These are phyloP conservation scores for Sorghum bicolor DNA, from an alignment of 176 grass and related monocot species.

Conservation along the genomic window DNA sequence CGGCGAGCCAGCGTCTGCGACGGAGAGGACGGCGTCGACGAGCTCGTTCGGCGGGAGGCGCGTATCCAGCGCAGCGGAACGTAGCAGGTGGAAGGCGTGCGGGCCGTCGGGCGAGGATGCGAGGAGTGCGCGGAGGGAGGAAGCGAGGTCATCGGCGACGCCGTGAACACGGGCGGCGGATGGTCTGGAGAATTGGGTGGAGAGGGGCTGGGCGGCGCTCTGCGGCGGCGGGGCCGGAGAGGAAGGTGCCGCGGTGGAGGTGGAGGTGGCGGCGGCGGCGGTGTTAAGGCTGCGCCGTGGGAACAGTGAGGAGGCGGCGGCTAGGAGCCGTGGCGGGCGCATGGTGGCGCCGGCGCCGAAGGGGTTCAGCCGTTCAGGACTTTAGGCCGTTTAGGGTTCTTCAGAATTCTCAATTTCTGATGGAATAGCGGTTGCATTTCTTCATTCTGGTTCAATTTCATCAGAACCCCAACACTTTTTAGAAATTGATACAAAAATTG, in stretches of 20 bases:
- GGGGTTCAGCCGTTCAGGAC: no score
- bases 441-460: neutral
- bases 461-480: neutral
- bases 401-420: no score
- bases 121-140: slow-evolving; percentile 29
- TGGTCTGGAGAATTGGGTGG: slow-evolving; percentile 1
- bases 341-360: slow-evolving; percentile 23
- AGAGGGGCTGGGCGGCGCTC: slow-evolving; percentile 1
- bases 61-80: slow-evolving; percentile 15
- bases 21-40: slow-evolving; percentile 35
- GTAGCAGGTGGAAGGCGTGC: slow-evolving; percentile 30
- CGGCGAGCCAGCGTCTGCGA: slow-evolving; percentile 16
- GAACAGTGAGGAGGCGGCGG: slow-evolving; percentile 11
- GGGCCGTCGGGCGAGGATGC: slow-evolving; percentile 11
- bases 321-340: slow-evolving; percentile 10
- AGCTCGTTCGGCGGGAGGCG: slow-evolving; percentile 13
- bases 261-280: neutral
- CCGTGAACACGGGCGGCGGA: neutral
- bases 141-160: slow-evolving; percentile 38
- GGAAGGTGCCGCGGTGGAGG: neutral
- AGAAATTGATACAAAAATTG: no score
- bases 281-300: slow-evolving; percentile 25
- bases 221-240: neutral
- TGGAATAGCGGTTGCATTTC: neutral
- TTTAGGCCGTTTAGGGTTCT: no score